A percentile compares a stretch with the other conserved stretches of the same genome.
Conservation (phyloP, 768 basidiomycete genomes). For the Mycena metata region DNA sequence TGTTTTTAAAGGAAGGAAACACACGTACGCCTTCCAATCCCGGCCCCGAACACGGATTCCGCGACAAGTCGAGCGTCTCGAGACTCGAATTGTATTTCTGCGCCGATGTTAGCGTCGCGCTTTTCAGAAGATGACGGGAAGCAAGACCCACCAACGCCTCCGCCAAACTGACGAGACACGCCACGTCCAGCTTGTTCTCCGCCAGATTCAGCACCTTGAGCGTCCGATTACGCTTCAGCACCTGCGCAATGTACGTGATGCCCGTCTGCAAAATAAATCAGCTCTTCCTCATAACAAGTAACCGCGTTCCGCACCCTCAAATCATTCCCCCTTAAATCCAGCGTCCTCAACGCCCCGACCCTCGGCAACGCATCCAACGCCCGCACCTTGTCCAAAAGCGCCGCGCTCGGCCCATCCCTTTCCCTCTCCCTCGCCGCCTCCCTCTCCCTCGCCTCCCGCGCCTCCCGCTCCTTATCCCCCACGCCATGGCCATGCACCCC, state of each 20-base stretch:
- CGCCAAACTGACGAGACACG: conserved; percentile 83
- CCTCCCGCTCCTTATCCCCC: background rate
- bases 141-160: conserved; percentile 82
- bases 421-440: conserved; percentile 41
- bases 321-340: conserved; percentile 95
- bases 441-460: background rate
- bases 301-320: conserved; percentile 73
- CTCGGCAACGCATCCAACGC: conserved; percentile 91
- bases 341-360: conserved; percentile 86
- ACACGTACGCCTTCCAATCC: conserved; percentile 87
- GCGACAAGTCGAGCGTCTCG: conserved; percentile 93
- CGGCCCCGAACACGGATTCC: conserved; percentile 94
- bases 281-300: conserved; percentile 30
- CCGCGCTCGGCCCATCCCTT: conserved; percentile 73
- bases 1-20: background rate
- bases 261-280: conserved; percentile 61
- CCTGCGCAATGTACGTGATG: conserved; percentile 92
- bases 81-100: conserved; percentile 96
- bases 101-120: background rate
- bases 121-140: background rate
- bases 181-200: conserved; percentile 93
- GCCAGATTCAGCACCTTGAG: conserved; percentile 94
- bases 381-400: conserved; percentile 88
- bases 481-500: conserved; percentile 2
- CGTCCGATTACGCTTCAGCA: conserved; percentile 95